Conservation (phyloP, 1,139 yeast genomes). For the Pichia inconspicua region DNA sequence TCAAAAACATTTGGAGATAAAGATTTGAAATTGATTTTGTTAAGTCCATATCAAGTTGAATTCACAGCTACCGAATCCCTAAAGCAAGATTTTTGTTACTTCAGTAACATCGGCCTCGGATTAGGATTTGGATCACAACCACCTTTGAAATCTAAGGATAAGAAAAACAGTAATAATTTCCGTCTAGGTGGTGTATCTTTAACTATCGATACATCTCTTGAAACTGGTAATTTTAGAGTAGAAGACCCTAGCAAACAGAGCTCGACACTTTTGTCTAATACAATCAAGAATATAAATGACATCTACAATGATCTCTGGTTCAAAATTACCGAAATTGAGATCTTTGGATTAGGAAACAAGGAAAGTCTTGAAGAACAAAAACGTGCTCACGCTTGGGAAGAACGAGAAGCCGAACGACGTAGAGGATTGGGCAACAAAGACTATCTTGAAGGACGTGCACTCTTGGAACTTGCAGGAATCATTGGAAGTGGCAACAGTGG, state of each 20-base stretch:
- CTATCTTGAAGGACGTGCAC: constrained; percentile 75
- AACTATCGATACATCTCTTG: constrained; percentile 69
- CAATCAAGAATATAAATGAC: background rate
- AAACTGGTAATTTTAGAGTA: constrained; percentile 74
- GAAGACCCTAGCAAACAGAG: constrained; percentile 29
- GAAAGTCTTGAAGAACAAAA: constrained; percentile 70
- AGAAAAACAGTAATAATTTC: constrained; percentile 15
- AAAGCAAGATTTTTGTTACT: constrained; percentile 42
- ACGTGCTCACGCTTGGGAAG: constrained; percentile 87
- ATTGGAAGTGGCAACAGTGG: constrained; percentile 68
- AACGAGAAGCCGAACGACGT: constrained; percentile 72
- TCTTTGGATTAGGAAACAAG: constrained; percentile 83
- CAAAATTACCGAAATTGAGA: constrained; percentile 68
- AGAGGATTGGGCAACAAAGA: constrained; percentile 55
- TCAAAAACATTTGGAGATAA: constrained; percentile 65
- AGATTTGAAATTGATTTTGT: constrained; percentile 47
- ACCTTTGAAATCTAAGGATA: constrained; percentile 42
- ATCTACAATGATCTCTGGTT: constrained; percentile 54
- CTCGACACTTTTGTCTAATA: background rate
- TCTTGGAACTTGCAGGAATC: constrained; percentile 85
- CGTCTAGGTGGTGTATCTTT: constrained; percentile 68
- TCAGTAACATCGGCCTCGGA: constrained; percentile 67
- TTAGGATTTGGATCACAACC: constrained; percentile 72
- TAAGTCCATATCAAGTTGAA: constrained; percentile 58
- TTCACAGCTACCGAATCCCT: constrained; percentile 36